Conservation (phyloP, 257 asterid genomes). For the Galeopsis tetrahit region DNA sequence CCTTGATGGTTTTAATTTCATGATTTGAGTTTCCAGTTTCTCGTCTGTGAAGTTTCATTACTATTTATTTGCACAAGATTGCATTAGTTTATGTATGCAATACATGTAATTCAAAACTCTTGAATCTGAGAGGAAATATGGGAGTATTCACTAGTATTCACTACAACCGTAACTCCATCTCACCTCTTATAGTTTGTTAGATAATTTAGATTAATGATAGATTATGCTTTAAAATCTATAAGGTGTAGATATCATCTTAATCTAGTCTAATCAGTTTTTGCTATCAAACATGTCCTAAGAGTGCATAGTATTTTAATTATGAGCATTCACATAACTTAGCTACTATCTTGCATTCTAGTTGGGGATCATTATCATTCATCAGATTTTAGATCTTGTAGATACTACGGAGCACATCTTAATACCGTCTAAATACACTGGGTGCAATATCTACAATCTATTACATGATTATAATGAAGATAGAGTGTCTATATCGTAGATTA, state of each 20-base stretch:
- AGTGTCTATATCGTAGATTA: not conserved
- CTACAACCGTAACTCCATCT: not conserved
- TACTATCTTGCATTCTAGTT: not conserved
- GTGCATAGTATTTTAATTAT: not conserved
- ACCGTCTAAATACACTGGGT: not conserved
- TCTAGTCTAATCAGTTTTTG: no score
- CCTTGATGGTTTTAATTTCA: not conserved
- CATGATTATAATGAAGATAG: not conserved
- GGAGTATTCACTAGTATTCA: not conserved
- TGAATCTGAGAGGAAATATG: not conserved
- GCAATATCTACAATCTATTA: not conserved
- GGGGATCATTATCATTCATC: not conserved
- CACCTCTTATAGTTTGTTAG: no score
- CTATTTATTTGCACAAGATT: not conserved
- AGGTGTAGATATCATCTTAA: no score
- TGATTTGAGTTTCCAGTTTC: conserved; percentile 2
- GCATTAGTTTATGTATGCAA: not conserved
- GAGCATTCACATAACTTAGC: not conserved
- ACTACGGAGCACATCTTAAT: no score
- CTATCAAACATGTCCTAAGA: no score
- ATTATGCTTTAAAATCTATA: no score
- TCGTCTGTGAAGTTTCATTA: not conserved
- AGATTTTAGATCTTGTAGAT: not conserved
- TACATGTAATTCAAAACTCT: not conserved
- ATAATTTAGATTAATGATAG: no score